These are phyloP conservation scores for Circinella minor DNA, from an alignment of 371 early-diverging fungal species.

Conservation along the genomic window DNA sequence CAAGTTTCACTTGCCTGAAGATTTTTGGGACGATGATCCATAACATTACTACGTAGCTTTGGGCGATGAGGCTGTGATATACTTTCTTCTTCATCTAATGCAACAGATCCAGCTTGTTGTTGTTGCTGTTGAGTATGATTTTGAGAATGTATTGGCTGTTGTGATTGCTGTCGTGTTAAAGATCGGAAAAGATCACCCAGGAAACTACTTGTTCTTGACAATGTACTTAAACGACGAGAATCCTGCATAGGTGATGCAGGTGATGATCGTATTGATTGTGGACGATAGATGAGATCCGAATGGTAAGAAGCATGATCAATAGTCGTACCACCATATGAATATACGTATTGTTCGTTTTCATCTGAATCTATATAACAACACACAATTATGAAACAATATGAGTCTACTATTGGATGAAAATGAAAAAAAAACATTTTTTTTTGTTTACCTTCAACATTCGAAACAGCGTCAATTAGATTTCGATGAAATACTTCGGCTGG, in stretches of 20 bases:
- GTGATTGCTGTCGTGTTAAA: neutral
- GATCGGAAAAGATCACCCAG: slow-evolving; percentile 20
- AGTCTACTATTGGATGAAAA: too few relatives aligned
- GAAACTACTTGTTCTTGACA: slow-evolving; percentile 10
- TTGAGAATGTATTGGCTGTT: neutral
- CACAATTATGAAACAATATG: too few relatives aligned
- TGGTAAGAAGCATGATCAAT: slow-evolving; percentile 14
- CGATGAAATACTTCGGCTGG: slow-evolving; percentile 45
- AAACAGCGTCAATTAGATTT: slow-evolving; percentile 42
- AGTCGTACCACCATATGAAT: slow-evolving; percentile 36
- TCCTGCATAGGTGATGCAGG: slow-evolving; percentile 12
- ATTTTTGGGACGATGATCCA: slow-evolving; percentile 35
- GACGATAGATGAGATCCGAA: slow-evolving; percentile 19
- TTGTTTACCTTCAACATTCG: slow-evolving; percentile 39
- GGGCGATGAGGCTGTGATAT: slow-evolving; percentile 23
- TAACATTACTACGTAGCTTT: slow-evolving; percentile 34
- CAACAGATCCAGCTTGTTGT: neutral
- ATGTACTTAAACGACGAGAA: neutral
- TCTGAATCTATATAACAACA: slow-evolving; percentile 41
- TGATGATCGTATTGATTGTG: slow-evolving; percentile 30
- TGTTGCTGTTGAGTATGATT: neutral
- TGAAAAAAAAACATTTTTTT: too few relatives aligned
- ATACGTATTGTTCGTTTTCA: slow-evolving; percentile 55
- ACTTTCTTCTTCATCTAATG: slow-evolving; percentile 8
- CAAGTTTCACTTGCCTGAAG: slow-evolving; percentile 14